Percentiles rank a stretch among this genome's conserved stretches.
Evolutionary conservation across 2,329 filamentous ascomycete genomes (phyloP).

Genomic region (Alternaria sp.): DNA sequence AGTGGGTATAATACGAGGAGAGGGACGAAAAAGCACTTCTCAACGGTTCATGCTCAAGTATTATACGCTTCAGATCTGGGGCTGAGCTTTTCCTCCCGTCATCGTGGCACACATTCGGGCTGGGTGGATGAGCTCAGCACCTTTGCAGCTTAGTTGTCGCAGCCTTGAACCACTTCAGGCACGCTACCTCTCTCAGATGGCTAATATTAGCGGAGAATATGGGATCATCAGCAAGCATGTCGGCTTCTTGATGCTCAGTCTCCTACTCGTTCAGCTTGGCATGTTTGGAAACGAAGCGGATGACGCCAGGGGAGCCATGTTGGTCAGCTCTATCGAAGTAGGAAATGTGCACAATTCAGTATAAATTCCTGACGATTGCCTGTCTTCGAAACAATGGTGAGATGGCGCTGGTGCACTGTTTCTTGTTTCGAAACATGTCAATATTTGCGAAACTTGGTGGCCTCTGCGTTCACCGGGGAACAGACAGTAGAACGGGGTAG

Average conservation of each 20-base stretch:
- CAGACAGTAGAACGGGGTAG: neutral
- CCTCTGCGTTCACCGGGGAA: neutral
- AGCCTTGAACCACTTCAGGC: slow-evolving; percentile 15
- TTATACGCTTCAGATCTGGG: slow-evolving; percentile 12
- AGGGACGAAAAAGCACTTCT: neutral
- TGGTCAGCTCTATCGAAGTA: slow-evolving; percentile 2
- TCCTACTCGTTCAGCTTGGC: neutral
- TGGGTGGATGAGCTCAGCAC: slow-evolving; percentile 15
- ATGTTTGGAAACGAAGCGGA: neutral
- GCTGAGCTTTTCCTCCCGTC: slow-evolving; percentile 18
- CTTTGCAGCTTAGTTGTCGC: slow-evolving; percentile 12
- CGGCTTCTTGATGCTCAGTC: neutral
- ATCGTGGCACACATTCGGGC: slow-evolving; percentile 16
- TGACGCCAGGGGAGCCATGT: slow-evolving; percentile 3
- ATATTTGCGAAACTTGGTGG: slow-evolving; percentile 2
- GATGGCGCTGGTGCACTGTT: slow-evolving; percentile 4
- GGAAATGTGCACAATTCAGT: neutral
- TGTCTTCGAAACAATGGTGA: slow-evolving; percentile 11
- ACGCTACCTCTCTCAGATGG: slow-evolving; percentile 1
- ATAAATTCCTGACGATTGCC: neutral
- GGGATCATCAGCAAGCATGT: slow-evolving; percentile 7
- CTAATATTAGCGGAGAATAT: slow-evolving; percentile 18
- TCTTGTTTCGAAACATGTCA: slow-evolving; percentile 13
- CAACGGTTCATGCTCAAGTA: neutral
- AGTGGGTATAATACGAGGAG: neutral